Evolutionary conservation across 2,329 filamentous ascomycete genomes (phyloP), one percentile per base, ranked within the genome.

Genomic region (Aspergillus sclerotialis): DNA sequence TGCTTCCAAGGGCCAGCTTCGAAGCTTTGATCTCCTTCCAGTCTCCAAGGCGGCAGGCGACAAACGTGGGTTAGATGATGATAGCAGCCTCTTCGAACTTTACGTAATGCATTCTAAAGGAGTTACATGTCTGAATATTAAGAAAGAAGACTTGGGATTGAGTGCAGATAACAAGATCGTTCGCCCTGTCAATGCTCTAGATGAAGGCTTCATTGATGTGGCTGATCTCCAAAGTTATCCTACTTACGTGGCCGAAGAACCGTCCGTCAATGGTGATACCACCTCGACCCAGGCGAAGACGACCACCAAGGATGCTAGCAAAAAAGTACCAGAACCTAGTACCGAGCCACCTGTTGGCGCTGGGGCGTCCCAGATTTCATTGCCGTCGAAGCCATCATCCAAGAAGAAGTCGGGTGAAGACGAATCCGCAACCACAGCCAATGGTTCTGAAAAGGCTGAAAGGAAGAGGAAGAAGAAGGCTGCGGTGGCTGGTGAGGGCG

Each of bases 31-130:
- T 52, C 86, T 98, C 53, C 74, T 96, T 16, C 78, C 81, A 21
- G 76, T 81, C 36, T 75, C 78, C 42, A 69, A 70, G 40, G 50
- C 60, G 35, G 57, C 48, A 7, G 58, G 53, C 10, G 65, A 72
- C 5, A 71, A 78, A 39, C 75, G 76, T 25, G 70, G 70, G 15
- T 60, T 63, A 13, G 63, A 68, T 2, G 80, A 82, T 14, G 83
- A 92, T 44, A 77, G 78, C 11, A 79, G 82, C 0, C 67, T 95
- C 10, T 96, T 98, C 53, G 92, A 98, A 67, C 73, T 98, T 7
- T 98, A 98, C 58, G 84, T 87, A 19, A 94, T 95, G 82, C 90
- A 98, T 61, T 95, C 92, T 8, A 93, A 88, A 65, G 92, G 92
- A 41, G 88, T 96, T n/a, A 89, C 89, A 12, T 90, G 85, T 50